phyloP scores from a whole-genome alignment of 257 asterid genomes.

The Capsicum baccatum region DNA sequence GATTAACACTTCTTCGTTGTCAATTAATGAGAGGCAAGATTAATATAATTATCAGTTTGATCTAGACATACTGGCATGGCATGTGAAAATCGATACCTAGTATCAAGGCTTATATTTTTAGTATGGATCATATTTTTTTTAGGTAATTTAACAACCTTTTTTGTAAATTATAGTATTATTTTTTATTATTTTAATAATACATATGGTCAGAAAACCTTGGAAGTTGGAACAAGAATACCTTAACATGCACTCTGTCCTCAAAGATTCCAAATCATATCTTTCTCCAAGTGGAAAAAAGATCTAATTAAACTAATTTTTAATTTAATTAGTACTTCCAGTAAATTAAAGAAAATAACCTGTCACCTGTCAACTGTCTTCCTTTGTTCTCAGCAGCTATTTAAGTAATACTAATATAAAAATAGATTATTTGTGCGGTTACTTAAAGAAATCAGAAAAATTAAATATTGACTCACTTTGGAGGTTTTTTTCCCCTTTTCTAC shows the following conservation, averaged over 20 bases:
- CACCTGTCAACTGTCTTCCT: neutral
- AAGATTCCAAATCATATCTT: neutral
- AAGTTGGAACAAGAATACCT: conserved; percentile 24
- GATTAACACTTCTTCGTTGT: neutral
- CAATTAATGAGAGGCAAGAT: neutral
- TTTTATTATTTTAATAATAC: neutral
- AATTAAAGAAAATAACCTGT: conserved; percentile 20
- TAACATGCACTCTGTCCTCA: conserved; percentile 18
- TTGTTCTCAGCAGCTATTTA: neutral
- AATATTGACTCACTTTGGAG: neutral
- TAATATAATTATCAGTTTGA: neutral
- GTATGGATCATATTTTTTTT: neutral
- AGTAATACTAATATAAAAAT: neutral
- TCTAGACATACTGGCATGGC: neutral
- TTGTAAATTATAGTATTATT: neutral
- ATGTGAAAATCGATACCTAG: conserved; percentile 18
- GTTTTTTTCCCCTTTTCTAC: neutral
- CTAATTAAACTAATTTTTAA: neutral
- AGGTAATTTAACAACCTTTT: neutral
- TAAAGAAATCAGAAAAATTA: neutral
- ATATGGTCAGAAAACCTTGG: conserved; percentile 28
- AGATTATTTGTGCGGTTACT: neutral
- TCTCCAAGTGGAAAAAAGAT: conserved; percentile 28
- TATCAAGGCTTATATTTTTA: neutral
- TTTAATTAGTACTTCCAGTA: neutral